Evolutionary conservation across 2,329 filamentous ascomycete genomes (phyloP).

Genomic region (Penicillium sclerotiorum): DNA sequence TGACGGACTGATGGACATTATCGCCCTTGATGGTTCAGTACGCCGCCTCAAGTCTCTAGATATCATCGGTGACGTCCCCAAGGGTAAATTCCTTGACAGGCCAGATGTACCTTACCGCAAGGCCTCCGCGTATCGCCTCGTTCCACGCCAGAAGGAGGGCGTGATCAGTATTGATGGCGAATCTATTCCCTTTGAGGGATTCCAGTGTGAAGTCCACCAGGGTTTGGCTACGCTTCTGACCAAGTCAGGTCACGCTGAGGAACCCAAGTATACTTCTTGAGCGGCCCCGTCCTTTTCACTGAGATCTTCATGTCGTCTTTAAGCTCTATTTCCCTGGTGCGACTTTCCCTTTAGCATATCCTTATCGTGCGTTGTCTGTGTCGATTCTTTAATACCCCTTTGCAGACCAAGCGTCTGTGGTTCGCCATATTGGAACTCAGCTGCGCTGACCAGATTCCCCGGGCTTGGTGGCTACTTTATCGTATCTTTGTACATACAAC

Average conservation of each 20-base stretch:
- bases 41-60: slow-evolving; percentile 66
- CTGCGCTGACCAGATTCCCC: slow-evolving; percentile 7
- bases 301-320: no score
- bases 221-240: slow-evolving; percentile 84
- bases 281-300: no score
- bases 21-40: slow-evolving; percentile 78
- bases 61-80: slow-evolving; percentile 72
- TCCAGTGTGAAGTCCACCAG: slow-evolving; percentile 86
- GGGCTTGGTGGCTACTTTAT: neutral
- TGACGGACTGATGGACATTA: slow-evolving; percentile 83
- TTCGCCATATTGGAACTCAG: neutral
- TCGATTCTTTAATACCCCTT: slow-evolving; percentile 36
- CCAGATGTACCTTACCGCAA: slow-evolving; percentile 79
- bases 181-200: slow-evolving; percentile 79
- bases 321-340: no score
- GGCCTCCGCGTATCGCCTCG: slow-evolving; percentile 81
- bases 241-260: slow-evolving; percentile 74
- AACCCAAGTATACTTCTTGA: no score
- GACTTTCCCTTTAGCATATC: slow-evolving; percentile 1
- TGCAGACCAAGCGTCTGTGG: neutral
- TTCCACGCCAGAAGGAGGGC: slow-evolving; percentile 71
- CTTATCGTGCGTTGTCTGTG: slow-evolving; percentile 17
- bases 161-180: slow-evolving; percentile 97
- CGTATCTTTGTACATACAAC: slow-evolving; percentile 14
- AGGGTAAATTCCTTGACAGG: slow-evolving; percentile 77